Evolutionary conservation across 2,329 filamentous ascomycete genomes (phyloP), one percentile per base, ranked within the genome.

Genomic region (Paraphoma chrysanthemicola): DNA sequence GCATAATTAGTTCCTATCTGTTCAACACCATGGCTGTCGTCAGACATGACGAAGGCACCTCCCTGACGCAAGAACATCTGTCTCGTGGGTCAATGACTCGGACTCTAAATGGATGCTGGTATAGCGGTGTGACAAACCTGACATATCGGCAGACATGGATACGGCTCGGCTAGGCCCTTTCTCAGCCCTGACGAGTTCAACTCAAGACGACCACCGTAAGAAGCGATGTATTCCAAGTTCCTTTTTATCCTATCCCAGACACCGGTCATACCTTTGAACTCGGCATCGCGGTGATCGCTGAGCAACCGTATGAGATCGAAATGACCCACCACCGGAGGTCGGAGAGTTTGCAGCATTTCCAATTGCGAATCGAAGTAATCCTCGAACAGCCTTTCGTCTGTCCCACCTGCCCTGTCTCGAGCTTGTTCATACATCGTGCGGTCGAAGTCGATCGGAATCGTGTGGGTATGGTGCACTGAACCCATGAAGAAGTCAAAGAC

Each of bases 81-180:
- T 11, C 46, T 36, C 46, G 51, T 50, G 60, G 44, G 53, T 74
- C 52, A 73, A 63, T 57, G 47, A 44, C 38, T 23, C 31, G 55
- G 48, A 17, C 48, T 51, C 54, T 30, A 43, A 52, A 36, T 23
- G 49, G 17, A 44, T 43, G 42, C n/a, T 49, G 49, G 46, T 56
- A 50, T 31, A 48, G 68, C 65, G 66, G 67, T 70, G 69, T 71
- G 62, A 78, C 81, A 75, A 66, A 90, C 89, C 83, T 91, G 84
- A 67, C 92, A 92, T 70, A 99, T 90, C 67, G 87, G 83, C 51
- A 86, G 83, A 60, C 88, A 88, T 0, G 95, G 95, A 81, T 99
- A 99, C 44, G 94, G 92, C 81, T 98, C 93, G 17, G 81, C 85
- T 77, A 98, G 86, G 5, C 94, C 95, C 81, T 99, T 99, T 62